Base-by-base conservation (phyloP, 1,139 yeast genomes). In the Saccharomyces hybrid region DNA sequence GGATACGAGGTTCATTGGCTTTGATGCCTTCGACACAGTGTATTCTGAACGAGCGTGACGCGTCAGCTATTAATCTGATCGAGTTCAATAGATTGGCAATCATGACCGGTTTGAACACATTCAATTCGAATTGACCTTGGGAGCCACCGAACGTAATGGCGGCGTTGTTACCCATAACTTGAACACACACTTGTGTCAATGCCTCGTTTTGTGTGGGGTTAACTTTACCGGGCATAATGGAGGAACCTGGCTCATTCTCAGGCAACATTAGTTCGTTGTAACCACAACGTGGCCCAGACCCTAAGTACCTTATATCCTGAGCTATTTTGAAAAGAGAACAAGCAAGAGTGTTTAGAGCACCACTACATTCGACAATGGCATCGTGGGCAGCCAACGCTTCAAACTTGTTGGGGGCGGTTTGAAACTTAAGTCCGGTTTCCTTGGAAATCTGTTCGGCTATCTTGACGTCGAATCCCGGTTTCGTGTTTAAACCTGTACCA, bases 181-280 rank as follows among this genome's bases (percentile, higher is more conserved):
- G 99, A 59, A 95, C 83, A 70, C 97, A 91, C 58, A 91, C 96
- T 96, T 95, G 95, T 61, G 99, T 93, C 74, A 93, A 78, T 54
- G 99, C 99, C 79, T 93, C 99, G 74, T 91, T 91, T 78, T 93
- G 99, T 56, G 99, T 93, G 63, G 99, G 99, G 80, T 93, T 93
- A 61, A 93, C 98, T 78, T 93, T 93, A 71, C 99, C 99, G 54
- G 99, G 99, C 99, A 95, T 93, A 74, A 93, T 93, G 31, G 97
- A 89, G 58, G 97, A 89, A 70, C 99, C 99, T 57, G 99, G 99
- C 76, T 93, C 99, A 73, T 95, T 95, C 78, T 91, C 99, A 60
- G 99, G 99, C 64, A 93, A 79, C 31, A 90, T 72, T 66, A 93
- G 83, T 76, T 93, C 99, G 56, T 98, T 98, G 75, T 93, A 93